Conservation (phyloP, 2,329 filamentous ascomycete species). For the Diaporthe amygdali region DNA sequence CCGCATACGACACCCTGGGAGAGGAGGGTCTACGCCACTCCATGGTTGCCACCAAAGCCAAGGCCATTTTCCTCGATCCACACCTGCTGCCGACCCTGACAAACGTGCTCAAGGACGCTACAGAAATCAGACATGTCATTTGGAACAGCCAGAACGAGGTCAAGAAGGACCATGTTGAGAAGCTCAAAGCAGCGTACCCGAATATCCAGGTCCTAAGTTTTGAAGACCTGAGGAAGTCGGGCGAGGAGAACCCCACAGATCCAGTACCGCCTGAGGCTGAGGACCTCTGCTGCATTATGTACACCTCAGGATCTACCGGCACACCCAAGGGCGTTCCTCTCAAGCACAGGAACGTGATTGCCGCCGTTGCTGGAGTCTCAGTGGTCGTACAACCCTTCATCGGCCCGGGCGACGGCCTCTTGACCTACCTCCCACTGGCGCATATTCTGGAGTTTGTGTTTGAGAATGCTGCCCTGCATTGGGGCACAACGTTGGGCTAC, state of each 20-base stretch:
- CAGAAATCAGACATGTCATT: slow-evolving; percentile 55
- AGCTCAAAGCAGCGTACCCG: slow-evolving; percentile 54
- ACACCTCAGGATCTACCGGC: slow-evolving; percentile 82
- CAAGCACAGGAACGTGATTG: slow-evolving; percentile 76
- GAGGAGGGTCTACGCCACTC: slow-evolving; percentile 79
- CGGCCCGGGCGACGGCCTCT: slow-evolving; percentile 76
- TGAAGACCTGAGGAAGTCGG: slow-evolving; percentile 56
- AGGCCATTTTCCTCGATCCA: slow-evolving; percentile 77
- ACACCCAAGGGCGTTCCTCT: slow-evolving; percentile 82
- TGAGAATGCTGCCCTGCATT: slow-evolving; percentile 82
- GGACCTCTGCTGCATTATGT: slow-evolving; percentile 77
- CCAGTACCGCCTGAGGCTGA: slow-evolving; percentile 72
- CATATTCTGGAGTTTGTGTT: slow-evolving; percentile 93
- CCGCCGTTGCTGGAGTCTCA: slow-evolving; percentile 78
- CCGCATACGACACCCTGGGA: slow-evolving; percentile 82
- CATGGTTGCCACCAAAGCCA: slow-evolving; percentile 72
- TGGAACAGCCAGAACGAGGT: slow-evolving; percentile 60
- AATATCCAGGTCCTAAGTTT: slow-evolving; percentile 54
- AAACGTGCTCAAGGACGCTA: slow-evolving; percentile 58
- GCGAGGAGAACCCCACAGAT: slow-evolving; percentile 69
- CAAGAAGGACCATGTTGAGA: slow-evolving; percentile 55
- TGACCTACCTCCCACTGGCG: slow-evolving; percentile 85
- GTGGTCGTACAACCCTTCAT: slow-evolving; percentile 79
- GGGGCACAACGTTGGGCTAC: slow-evolving; percentile 89
- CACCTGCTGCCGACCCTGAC: slow-evolving; percentile 65